Evolutionary conservation across 805 yeast species (phyloP).

Genomic region (Blastobotrys attinorum): DNA sequence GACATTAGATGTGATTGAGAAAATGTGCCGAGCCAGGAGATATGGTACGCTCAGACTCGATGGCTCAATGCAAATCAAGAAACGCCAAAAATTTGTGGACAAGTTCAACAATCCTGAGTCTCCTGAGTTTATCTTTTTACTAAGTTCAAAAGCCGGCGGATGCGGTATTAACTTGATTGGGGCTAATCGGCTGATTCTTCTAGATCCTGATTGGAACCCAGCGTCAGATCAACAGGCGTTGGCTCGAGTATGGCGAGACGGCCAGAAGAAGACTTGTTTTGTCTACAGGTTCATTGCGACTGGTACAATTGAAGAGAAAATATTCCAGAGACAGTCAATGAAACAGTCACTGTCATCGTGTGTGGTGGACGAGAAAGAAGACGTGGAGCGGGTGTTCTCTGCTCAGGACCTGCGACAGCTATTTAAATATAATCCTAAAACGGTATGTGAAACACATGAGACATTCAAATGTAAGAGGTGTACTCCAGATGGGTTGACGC

Average conservation of each 20-base stretch:
- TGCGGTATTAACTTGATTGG: constrained; percentile 97
- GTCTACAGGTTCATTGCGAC: constrained; percentile 90
- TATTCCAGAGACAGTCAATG: constrained; percentile 92
- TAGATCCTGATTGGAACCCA: constrained; percentile 98
- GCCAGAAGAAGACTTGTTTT: constrained; percentile 94
- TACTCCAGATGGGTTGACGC: constrained; percentile 40
- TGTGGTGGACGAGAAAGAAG: constrained; percentile 94
- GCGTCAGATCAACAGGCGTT: constrained; percentile 97
- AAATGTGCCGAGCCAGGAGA: constrained; percentile 63
- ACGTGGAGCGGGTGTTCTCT: constrained; percentile 86
- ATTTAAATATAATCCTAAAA: constrained; percentile 59
- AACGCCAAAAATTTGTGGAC: constrained; percentile 89
- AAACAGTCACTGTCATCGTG: constrained; percentile 87
- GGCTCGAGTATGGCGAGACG: constrained; percentile 98
- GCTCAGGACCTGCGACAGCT: constrained; percentile 70
- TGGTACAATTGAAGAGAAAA: constrained; percentile 94
- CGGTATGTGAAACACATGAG: constrained; percentile 86
- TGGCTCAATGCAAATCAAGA: constrained; percentile 87
- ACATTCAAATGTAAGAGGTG: constrained; percentile 87
- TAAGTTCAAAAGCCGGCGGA: constrained; percentile 97
- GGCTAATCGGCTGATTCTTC: constrained; percentile 78
- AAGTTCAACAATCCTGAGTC: constrained; percentile 85
- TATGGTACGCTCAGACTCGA: constrained; percentile 81
- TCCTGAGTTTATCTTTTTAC: constrained; percentile 75
- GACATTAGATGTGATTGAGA: constrained; percentile 84